Conservation (phyloP, 257 asterid species). For the Ballota nigra region DNA sequence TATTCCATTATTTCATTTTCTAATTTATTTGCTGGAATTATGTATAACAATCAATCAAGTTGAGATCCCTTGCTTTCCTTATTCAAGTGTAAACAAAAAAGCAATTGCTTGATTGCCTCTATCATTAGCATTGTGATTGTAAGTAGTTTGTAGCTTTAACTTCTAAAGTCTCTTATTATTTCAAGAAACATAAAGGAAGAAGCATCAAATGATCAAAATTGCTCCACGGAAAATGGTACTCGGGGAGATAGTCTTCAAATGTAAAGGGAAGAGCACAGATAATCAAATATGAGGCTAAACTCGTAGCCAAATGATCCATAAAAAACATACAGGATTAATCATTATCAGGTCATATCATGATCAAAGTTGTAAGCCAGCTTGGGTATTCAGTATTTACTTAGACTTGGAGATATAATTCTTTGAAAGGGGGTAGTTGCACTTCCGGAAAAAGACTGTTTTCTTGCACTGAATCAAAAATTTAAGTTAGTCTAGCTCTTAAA, state of each 20-base stretch:
- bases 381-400: no score
- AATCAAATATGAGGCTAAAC: background rate
- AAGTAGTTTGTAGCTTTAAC: background rate
- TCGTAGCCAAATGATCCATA: background rate
- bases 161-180: background rate
- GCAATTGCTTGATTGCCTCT: background rate
- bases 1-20: background rate
- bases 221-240: no score
- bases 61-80: background rate
- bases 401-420: no score
- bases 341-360: no score
- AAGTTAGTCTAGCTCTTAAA: background rate
- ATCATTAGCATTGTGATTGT: background rate
- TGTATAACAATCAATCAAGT: background rate
- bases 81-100: background rate
- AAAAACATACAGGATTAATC: no score
- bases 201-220: background rate
- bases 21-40: background rate
- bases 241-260: no score
- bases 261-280: no score
- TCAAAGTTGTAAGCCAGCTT: no score
- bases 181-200: no score
- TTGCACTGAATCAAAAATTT: background rate
- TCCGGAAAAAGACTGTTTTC: background rate
- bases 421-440: no score